Conservation (phyloP, 768 basidiomycete species). For the Trametes elegans region DNA sequence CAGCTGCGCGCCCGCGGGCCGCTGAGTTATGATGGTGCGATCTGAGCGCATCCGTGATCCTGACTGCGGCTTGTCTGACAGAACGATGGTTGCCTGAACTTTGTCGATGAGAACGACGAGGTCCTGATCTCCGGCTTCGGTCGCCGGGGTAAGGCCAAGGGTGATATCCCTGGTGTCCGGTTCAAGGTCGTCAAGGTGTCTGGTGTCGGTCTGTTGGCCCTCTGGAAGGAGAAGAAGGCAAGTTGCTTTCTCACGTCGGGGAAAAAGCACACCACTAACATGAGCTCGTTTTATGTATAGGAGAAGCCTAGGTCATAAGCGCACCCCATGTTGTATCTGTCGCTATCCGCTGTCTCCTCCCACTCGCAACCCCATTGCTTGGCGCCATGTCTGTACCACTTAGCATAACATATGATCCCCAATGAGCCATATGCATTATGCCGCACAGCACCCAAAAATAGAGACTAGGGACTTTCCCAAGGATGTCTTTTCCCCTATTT, state of each 20-base stretch:
- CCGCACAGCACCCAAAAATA: constrained; percentile 6
- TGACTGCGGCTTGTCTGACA: constrained; percentile 29
- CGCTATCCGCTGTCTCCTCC: constrained; percentile 8
- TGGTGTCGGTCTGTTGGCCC: constrained; percentile 94
- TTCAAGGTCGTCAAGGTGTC: constrained; percentile 99
- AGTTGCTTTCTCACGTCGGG: constrained; percentile 23
- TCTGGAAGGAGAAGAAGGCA: constrained; percentile 99
- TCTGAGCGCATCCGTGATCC: not conserved
- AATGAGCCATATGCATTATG: constrained; percentile 22
- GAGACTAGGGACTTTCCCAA: not conserved
- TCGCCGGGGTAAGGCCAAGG: constrained; percentile 99
- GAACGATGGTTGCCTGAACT: constrained; percentile 98
- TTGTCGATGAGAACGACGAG: constrained; percentile 99
- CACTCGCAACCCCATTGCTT: not conserved
- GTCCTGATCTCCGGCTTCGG: constrained; percentile 99
- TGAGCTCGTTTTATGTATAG: constrained; percentile 22
- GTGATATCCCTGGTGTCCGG: constrained; percentile 99
- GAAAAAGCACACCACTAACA: not conserved
- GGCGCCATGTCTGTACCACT: constrained; percentile 19
- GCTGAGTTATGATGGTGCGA: constrained; percentile 14
- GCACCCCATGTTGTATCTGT: constrained; percentile 10
- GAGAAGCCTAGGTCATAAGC: constrained; percentile 40
- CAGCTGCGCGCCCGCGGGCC: constrained; percentile 1
- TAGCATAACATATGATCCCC: constrained; percentile 17
- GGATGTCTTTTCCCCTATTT: not conserved